Base-by-base conservation (phyloP, 106 monocot species). In the Vanilla planifolia region DNA sequence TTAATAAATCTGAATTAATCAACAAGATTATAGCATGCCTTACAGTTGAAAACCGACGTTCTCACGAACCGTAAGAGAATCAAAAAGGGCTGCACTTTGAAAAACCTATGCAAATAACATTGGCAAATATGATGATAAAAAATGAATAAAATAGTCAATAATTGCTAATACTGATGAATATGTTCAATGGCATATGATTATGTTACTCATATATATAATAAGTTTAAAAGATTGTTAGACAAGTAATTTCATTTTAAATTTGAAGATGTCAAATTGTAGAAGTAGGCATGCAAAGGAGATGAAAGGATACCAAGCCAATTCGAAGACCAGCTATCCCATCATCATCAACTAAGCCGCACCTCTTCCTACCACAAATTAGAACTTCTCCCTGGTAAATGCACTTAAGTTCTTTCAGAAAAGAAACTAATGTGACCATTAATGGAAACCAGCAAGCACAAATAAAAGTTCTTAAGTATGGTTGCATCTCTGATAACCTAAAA, bases 21-120 rank as follows among this genome's bases (percentile, higher is more conserved):
- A 10, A 3, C 67, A 70, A 45, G 48, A 48, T 9, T n/a, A 30
- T 33, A 43, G 6, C 21, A 33, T 66, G 46, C 50, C 90, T 91
- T 91, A 98, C 91, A 98, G 62, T 67, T 81, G 84, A 71, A 98
- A 98, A 43, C 91, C 96, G 66, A 91, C 96, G 81, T 91, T 98
- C 77, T 98, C 96, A 81, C 81, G 91, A 63, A 98, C 87, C n/a
- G 84, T 82, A 51, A 98, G 73, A 32, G 91, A 98, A 88, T 98
- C 96, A 75, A 98, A 98, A 43, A 98, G 84, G 5, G 96, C 91
- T 51, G 96, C 96, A 77, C 96, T 98, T 62, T 98, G 96, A 62
- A 98, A 98, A 51, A 98, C 96, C 96, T 98, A 77, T 9, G 63
- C 17, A 3, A 60, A 25, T 29, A 51, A 22, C 39, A 61, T 53